Conservation (phyloP, 257 asterid genomes). For the Verbascum thapsus region DNA sequence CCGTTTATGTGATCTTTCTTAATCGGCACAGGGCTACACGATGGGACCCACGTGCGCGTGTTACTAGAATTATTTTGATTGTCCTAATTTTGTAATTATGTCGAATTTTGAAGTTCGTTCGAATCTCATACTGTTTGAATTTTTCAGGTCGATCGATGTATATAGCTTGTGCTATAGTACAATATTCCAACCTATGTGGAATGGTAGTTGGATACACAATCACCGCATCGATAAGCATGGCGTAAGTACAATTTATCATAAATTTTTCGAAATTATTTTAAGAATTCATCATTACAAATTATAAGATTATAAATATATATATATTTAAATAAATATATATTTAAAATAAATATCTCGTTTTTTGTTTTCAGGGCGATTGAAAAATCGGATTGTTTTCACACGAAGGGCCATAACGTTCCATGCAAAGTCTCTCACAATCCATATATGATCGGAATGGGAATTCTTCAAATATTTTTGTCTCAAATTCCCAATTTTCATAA, state of each 20-base stretch:
- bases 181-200: constrained; percentile 62
- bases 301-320: too few species aligned
- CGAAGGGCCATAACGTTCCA: constrained; percentile 43
- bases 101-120: too few species aligned
- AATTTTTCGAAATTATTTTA: neutral
- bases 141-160: constrained; percentile 51
- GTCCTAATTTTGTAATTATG: too few species aligned
- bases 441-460: constrained; percentile 61
- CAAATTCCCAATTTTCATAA: constrained; percentile 71
- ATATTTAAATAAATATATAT: too few species aligned
- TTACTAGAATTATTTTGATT: too few species aligned
- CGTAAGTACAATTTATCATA: constrained; percentile 39
- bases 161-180: constrained; percentile 59
- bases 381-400: constrained; percentile 64
- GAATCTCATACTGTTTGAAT: neutral
- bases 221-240: constrained; percentile 75
- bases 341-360: neutral
- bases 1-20: too few species aligned
- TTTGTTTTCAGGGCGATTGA: constrained; percentile 60
- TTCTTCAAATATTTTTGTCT: constrained; percentile 55
- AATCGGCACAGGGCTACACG: too few species aligned
- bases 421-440: constrained; percentile 53
- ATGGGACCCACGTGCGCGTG: too few species aligned
- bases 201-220: constrained; percentile 65
- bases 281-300: neutral